Conservation (phyloP, 1,284 basidiomycete species). For the Hortiboletus rubellus region DNA sequence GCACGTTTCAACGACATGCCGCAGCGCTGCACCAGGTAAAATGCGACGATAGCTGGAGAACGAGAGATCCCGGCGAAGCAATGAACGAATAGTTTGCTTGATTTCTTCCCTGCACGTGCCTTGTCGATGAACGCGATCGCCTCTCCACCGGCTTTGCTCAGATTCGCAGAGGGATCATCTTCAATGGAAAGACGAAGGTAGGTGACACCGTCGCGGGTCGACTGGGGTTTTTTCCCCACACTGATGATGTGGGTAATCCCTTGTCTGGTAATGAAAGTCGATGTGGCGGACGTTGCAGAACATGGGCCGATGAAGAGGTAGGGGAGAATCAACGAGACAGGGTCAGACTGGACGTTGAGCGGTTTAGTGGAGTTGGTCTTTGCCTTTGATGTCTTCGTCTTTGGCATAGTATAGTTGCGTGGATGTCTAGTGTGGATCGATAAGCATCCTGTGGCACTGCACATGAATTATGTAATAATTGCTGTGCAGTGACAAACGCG, state of each 20-base stretch:
- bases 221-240: slow-evolving; percentile 8
- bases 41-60: slow-evolving; percentile 9
- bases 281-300: slow-evolving; percentile 8
- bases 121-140: slow-evolving; percentile 7
- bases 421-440: neutral
- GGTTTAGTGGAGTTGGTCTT: neutral
- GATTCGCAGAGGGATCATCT: slow-evolving; percentile 11
- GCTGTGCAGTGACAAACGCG: too few relatives aligned
- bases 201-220: neutral
- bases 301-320: slow-evolving; percentile 12
- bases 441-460: too few relatives aligned
- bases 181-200: slow-evolving; percentile 17
- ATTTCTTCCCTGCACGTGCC: neutral
- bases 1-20: slow-evolving; percentile 11
- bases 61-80: slow-evolving; percentile 17
- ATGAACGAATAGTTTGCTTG: slow-evolving; percentile 10
- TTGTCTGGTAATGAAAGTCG: slow-evolving; percentile 6
- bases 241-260: slow-evolving; percentile 19
- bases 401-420: neutral
- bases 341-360: neutral
- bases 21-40: slow-evolving; percentile 8
- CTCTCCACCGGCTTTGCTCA: neutral
- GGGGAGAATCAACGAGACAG: slow-evolving; percentile 12
- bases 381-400: neutral
- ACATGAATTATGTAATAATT: too few relatives aligned